Evolutionary conservation across 768 basidiomycete species (phyloP).

Genomic region (Psilocybe cubensis): DNA sequence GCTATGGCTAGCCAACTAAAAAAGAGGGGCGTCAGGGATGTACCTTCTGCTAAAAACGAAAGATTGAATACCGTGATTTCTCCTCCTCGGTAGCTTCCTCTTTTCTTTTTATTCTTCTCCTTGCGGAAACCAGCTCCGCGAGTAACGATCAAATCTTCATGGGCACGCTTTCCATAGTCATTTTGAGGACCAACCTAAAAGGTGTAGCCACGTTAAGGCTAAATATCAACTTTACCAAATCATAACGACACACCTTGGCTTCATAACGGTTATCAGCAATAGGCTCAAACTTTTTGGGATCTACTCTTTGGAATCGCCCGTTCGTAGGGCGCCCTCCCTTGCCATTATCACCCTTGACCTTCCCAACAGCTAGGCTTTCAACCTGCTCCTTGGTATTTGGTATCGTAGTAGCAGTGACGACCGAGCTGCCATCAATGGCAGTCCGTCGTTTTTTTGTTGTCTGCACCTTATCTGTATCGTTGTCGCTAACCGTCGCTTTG

Average conservation of each 20-base stretch:
- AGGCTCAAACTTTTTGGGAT: conserved; percentile 45
- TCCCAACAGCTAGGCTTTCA: conserved; percentile 14
- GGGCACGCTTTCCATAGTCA: conserved; percentile 90
- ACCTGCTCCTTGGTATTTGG: conserved; percentile 14
- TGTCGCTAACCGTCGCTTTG: conserved; percentile 10
- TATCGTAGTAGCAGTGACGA: conserved; percentile 38
- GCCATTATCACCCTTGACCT: conserved; percentile 26
- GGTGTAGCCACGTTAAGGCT: background rate
- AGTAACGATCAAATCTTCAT: conserved; percentile 88
- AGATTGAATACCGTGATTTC: conserved; percentile 78
- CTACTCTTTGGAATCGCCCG: conserved; percentile 80
- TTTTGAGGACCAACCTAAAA: conserved; percentile 60
- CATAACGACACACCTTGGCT: conserved; percentile 59
- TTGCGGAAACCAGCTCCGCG: conserved; percentile 95
- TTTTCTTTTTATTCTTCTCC: conserved; percentile 99
- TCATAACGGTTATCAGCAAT: conserved; percentile 78
- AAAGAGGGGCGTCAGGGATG: background rate
- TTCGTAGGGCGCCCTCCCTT: conserved; percentile 46
- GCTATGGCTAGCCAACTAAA: conserved; percentile 79
- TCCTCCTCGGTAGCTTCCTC: conserved; percentile 91
- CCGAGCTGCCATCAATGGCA: conserved; percentile 51
- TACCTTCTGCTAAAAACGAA: background rate
- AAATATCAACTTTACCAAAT: background rate
- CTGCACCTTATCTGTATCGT: conserved; percentile 29
- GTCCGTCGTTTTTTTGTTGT: conserved; percentile 66